Evolutionary conservation across 345 rosid species (phyloP).

Genomic region (Camelina neglecta): DNA sequence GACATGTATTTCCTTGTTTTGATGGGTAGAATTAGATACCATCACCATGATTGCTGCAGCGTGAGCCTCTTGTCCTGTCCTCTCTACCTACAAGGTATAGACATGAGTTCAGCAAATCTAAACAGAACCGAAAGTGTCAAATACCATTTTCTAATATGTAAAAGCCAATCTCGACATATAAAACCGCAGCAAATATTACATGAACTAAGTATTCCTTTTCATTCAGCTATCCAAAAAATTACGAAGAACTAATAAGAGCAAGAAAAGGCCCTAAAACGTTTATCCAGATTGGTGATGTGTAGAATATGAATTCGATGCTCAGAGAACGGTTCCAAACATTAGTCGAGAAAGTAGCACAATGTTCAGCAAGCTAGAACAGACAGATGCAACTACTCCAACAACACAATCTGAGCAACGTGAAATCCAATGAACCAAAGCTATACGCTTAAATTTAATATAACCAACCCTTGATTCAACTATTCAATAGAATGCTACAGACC

Average conservation of each 20-base stretch:
- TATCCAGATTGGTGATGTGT: neutral
- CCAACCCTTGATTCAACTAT: neutral
- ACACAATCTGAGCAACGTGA: conserved; percentile 8
- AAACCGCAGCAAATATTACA: conserved; percentile 3
- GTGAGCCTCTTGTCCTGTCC: conserved; percentile 19
- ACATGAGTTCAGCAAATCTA: conserved; percentile 2
- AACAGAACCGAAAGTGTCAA: conserved; percentile 16
- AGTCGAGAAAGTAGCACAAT: neutral
- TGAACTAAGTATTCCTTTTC: neutral
- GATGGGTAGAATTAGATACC: conserved; percentile 57
- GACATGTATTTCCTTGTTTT: conserved; percentile 65
- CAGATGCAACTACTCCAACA: neutral
- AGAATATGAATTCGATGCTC: conserved; percentile 1
- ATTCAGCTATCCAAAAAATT: neutral
- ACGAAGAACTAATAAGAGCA: neutral
- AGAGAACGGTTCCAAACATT: neutral
- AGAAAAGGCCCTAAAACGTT: neutral
- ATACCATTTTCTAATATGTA: neutral
- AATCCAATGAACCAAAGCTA: neutral
- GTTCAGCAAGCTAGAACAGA: neutral
- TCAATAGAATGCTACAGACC: neutral
- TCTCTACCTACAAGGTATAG: neutral
- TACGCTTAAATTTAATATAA: neutral
- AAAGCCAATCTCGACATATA: neutral
- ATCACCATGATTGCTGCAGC: conserved; percentile 49